Base-by-base conservation (phyloP, 2,329 filamentous ascomycete species). In the Acephala macrosclerotiorum region DNA sequence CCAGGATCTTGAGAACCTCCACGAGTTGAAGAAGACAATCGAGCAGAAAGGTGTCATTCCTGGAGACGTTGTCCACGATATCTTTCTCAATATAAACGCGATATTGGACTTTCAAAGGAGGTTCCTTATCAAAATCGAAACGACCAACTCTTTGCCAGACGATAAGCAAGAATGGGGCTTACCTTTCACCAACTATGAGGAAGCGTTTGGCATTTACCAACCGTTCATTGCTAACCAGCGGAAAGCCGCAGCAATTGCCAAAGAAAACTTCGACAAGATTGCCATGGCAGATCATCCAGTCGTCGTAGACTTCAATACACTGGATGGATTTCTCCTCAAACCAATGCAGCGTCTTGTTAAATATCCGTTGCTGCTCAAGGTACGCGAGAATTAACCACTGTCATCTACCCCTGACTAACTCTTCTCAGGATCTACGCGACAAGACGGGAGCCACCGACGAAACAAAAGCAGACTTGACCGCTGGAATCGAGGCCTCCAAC, bases 211-310 rank as follows among this genome's bases (percentile, higher is more conserved):
- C 68, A 94, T 97, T 66, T 99, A 99, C 77, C 93, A 97, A 74
- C 94, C 94, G 1, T 99, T 98, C 74, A 98, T 98, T 72, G 93
- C 96, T 38, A 99, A 99, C 76, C 95, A 97, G 80, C 89, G 93
- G 71, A 94, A 93, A 76, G 96, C 95, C 65, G 94, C 95, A 61
- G 87, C 91, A 71, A 87, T 92, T n/a, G 94, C 94, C 16, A 89
- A 92, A 72, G 86, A 90, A 66, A 90, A 95, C 66, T 97, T 96
- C 77, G 91, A 96, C 73, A 96, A 96, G 77, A 93, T 98, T 60
- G 87, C 87, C 71, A 81, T 87, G 36, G 92, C 92, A 51, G 91
- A 87, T 59, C 93, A 89, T 61, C 88, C 85, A 71, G 96, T 97
- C 75, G 93, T 96, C 5, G 90, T 92, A 67, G 93, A 95, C 73